phyloP scores from a whole-genome alignment of 768 basidiomycete genomes.

The Leccinum truebloodii region DNA sequence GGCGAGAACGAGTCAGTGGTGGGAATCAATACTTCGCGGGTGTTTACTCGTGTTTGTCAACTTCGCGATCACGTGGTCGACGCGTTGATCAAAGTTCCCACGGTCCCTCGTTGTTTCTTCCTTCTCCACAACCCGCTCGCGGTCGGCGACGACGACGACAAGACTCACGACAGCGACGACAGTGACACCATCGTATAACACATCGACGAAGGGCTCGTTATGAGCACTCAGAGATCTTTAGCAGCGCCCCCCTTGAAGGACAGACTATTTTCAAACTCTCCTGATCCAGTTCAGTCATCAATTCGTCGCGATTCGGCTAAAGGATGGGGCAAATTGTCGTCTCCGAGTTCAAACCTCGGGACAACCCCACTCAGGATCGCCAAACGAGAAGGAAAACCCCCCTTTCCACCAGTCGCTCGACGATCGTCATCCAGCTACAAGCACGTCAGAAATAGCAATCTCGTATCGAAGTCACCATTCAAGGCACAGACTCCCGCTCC shows the following conservation, averaged over 20 bases:
- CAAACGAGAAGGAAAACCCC: constrained; percentile 57
- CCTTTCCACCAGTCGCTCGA: constrained; percentile 58
- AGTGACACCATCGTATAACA: constrained; percentile 9
- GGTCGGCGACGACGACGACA: constrained; percentile 19
- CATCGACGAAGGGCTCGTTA: constrained; percentile 12
- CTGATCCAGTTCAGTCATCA: constrained; percentile 63
- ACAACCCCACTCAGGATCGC: constrained; percentile 74
- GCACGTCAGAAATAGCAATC: constrained; percentile 73
- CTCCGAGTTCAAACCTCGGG: constrained; percentile 24
- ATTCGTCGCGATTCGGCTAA: constrained; percentile 64
- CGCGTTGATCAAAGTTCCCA: constrained; percentile 32
- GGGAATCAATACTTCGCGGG: neutral
- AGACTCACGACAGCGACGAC: constrained; percentile 24
- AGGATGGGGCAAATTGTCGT: constrained; percentile 57
- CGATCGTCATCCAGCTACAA: constrained; percentile 78
- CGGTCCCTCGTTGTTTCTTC: constrained; percentile 22
- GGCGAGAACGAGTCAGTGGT: too few relatives aligned
- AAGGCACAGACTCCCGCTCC: constrained; percentile 63
- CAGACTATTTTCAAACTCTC: constrained; percentile 60
- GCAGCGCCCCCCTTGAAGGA: constrained; percentile 54
- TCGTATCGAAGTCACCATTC: constrained; percentile 87
- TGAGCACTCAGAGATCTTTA: constrained; percentile 30
- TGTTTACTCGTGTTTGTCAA: constrained; percentile 17
- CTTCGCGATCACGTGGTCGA: constrained; percentile 32
- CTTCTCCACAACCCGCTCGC: constrained; percentile 10